Evolutionary conservation across 345 rosid genomes (phyloP).

Genomic region (Rhodamnia argentea): DNA sequence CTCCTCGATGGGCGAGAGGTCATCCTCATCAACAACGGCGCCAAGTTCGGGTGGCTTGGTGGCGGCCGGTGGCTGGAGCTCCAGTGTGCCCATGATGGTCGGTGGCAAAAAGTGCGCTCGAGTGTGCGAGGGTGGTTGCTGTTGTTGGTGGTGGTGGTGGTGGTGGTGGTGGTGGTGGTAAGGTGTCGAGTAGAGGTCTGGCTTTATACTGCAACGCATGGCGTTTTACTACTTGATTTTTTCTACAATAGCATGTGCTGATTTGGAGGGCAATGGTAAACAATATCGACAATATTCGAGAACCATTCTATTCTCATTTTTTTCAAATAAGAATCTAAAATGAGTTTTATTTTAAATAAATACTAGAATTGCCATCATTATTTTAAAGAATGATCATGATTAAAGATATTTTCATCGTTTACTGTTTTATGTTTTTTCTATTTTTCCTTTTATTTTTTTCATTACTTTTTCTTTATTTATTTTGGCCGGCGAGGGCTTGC

Average conservation of each 20-base stretch:
- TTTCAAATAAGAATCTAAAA: too few species aligned
- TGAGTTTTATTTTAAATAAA: too few species aligned
- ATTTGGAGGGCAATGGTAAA: neutral
- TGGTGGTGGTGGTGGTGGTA: neutral
- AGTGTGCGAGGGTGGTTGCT: neutral
- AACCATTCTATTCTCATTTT: too few species aligned
- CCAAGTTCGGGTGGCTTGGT: constrained; percentile 4
- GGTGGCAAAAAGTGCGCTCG: neutral
- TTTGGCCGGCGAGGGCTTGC: too few species aligned
- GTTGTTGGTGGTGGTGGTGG: neutral
- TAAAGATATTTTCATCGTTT: too few species aligned
- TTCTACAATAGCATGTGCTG: too few species aligned
- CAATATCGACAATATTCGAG: neutral
- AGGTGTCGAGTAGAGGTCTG: neutral
- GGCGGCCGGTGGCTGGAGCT: constrained; percentile 15
- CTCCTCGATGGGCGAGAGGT: constrained; percentile 60
- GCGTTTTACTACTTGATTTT: neutral
- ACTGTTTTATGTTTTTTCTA: too few species aligned
- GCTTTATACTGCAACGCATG: neutral
- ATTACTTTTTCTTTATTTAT: too few species aligned
- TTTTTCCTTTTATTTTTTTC: too few species aligned
- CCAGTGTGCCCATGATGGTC: constrained; percentile 10
- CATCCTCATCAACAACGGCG: constrained; percentile 18
- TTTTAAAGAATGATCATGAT: too few species aligned
- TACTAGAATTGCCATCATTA: too few species aligned